A percentile compares a stretch with the other conserved stretches of the same genome.
These are phyloP conservation scores for Oenanthe sinensis DNA, from an alignment of 129 eudicot species.

Conservation along the genomic window DNA sequence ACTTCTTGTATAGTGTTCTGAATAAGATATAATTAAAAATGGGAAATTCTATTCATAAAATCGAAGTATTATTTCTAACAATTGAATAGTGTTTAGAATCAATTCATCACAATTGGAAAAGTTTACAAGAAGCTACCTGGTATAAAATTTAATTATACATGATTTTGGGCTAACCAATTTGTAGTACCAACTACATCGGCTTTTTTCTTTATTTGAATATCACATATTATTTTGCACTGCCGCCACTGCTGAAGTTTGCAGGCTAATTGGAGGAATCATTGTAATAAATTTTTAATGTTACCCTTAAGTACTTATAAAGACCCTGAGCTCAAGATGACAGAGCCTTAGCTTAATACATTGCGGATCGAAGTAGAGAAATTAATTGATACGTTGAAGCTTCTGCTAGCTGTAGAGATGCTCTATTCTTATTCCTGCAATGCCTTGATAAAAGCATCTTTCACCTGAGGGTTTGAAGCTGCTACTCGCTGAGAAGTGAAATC, in stretches of 20 bases:
- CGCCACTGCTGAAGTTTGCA: no score
- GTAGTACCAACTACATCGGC: slow-evolving; percentile 2
- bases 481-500: slow-evolving; percentile 50
- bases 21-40: not conserved
- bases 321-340: slow-evolving; percentile 2
- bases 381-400: slow-evolving; percentile 31
- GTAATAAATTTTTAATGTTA: no score
- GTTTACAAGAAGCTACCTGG: slow-evolving; percentile 4
- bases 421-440: slow-evolving; percentile 57
- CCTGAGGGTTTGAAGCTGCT: no score
- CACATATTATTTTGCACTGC: slow-evolving; percentile 8
- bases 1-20: not conserved
- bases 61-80: not conserved
- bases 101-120: not conserved
- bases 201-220: slow-evolving; percentile 3
- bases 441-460: slow-evolving; percentile 50
- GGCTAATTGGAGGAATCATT: no score
- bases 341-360: slow-evolving; percentile 17
- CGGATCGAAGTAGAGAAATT: slow-evolving; percentile 22
- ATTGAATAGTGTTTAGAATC: not conserved
- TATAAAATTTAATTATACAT: not conserved
- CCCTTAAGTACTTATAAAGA: no score
- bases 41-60: not conserved
- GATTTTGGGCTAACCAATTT: not conserved
- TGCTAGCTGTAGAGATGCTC: slow-evolving; percentile 13